These are phyloP conservation scores for Hyphodiscus sp. DNA, from an alignment of 2,329 filamentous ascomycete species.

Conservation along the genomic window DNA sequence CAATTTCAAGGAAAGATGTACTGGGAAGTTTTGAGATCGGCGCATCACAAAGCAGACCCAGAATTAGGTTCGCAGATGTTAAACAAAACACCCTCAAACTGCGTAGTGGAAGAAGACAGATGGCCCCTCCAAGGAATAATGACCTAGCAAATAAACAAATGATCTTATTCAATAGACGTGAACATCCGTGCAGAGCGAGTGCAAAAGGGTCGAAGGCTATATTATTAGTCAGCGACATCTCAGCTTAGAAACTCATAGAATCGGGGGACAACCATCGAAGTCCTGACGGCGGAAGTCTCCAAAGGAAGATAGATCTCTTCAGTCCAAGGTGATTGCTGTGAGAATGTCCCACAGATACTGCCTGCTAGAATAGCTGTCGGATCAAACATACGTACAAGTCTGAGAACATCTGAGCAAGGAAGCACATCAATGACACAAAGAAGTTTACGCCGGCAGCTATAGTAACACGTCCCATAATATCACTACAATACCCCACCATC, in stretches of 20 bases:
- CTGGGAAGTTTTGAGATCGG: too few relatives aligned
- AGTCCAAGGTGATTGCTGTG: conserved; percentile 38
- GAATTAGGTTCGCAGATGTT: too few relatives aligned
- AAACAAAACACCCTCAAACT: not conserved
- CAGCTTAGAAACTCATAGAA: conserved; percentile 26
- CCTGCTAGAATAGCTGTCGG: conserved; percentile 40
- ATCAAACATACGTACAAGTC: conserved; percentile 34
- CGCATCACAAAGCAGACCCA: too few relatives aligned
- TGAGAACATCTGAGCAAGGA: conserved; percentile 42
- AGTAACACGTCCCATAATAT: conserved; percentile 38
- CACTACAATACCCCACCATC: conserved; percentile 38
- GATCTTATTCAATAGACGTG: conserved; percentile 30
- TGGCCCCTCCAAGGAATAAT: not conserved
- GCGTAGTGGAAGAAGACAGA: not conserved
- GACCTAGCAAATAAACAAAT: conserved; percentile 34
- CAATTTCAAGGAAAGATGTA: too few relatives aligned
- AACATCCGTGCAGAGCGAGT: conserved; percentile 31
- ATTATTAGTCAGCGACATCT: not conserved
- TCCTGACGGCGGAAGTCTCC: conserved; percentile 34
- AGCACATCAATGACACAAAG: conserved; percentile 32
- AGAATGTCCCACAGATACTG: conserved; percentile 41
- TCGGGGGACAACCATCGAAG: conserved; percentile 31
- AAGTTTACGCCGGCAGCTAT: conserved; percentile 35
- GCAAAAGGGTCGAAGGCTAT: conserved; percentile 36
- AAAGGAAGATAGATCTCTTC: conserved; percentile 34